Conservation (phyloP, 164 flowering plant genomes). For the Houttuynia cordata region DNA sequence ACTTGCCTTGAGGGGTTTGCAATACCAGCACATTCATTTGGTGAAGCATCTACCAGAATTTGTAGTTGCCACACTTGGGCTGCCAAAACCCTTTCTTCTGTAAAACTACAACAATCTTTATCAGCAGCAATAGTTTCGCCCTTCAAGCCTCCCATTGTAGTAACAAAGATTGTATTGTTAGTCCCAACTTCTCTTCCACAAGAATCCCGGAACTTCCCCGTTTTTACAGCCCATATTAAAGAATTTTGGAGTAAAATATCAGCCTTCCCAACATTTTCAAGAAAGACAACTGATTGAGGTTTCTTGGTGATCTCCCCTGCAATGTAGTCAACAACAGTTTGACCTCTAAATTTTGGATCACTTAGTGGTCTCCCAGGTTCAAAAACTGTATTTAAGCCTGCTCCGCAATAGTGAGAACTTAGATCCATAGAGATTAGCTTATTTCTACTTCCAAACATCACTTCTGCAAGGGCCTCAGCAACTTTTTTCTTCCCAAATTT, state of each 20-base stretch:
- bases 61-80: conserved; percentile 39
- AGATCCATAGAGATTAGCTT: conserved; percentile 44
- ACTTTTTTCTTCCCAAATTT: conserved; percentile 44
- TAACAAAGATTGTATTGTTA: conserved; percentile 45
- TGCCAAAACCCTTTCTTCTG: conserved; percentile 45
- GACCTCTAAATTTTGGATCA: conserved; percentile 41
- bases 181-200: conserved; percentile 64
- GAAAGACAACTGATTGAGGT: conserved; percentile 60
- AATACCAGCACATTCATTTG: not conserved
- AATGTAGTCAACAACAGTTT: conserved; percentile 57
- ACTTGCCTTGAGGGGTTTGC: conserved; percentile 2
- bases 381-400: conserved; percentile 11
- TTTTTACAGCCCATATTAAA: conserved; percentile 52
- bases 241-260: conserved; percentile 42
- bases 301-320: conserved; percentile 51
- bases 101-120: conserved; percentile 17
- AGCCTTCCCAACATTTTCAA: conserved; percentile 73
- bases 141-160: conserved; percentile 24
- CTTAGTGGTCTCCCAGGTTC: conserved; percentile 16
- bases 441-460: conserved; percentile 40
- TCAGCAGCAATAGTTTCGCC: conserved; percentile 5
- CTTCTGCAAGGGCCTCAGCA: conserved; percentile 66
- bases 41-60: conserved; percentile 21
- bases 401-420: conserved; percentile 22
- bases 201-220: conserved; percentile 65